Base-by-base conservation (phyloP, 2,329 filamentous ascomycete species). In the Diaporthe australafricana region DNA sequence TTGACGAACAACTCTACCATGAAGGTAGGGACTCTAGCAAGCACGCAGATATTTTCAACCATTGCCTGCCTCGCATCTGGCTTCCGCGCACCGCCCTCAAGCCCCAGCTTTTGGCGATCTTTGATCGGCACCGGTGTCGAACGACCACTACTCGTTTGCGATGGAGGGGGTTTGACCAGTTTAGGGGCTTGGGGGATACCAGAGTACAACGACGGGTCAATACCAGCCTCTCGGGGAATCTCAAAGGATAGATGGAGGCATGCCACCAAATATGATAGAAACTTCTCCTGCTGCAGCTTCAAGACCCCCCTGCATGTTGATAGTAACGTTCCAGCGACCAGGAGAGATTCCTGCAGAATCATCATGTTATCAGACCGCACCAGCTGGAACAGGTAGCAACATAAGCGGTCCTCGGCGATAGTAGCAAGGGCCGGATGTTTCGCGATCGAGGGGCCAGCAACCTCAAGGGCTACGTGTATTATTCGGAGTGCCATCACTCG, bases 1-100 rank as follows among this genome's bases (percentile, higher is more conserved):
- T 99, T 99, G 82, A 98, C 91, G 80, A 98, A 99, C 9, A 99
- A 87, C 81, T 99, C 97, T 14, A 93, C 91, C 90, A 98, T 95
- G 79, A 97, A 99, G 52, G 92, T 95, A 0, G 96, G 95, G 86
- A 99, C 98, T 52, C 97, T 90, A 47, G 95, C 94, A 72, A 99
- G 86, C 69, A 96, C 95, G 45, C 96, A 95, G 55, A 99, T 92
- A 77, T 94, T 97, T 83, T 99, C 96, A 5, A 99, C 94, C 96
- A 99, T 99, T 40, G 96, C 95, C 85, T 99, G 96, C 76, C 96
- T 90, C 38, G 96, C 95, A 82, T 99, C 97, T 4, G 96, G 96
- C 80, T 97, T 98, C 74, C 96, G 89, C 45, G 94, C 90, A 11
- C 96, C 95, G 1, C 96, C 96, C 82, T 98, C 96, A 79, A 99